These are phyloP conservation scores for Candida peoriensis DNA, from an alignment of 805 yeast genomes.

Conservation along the genomic window DNA sequence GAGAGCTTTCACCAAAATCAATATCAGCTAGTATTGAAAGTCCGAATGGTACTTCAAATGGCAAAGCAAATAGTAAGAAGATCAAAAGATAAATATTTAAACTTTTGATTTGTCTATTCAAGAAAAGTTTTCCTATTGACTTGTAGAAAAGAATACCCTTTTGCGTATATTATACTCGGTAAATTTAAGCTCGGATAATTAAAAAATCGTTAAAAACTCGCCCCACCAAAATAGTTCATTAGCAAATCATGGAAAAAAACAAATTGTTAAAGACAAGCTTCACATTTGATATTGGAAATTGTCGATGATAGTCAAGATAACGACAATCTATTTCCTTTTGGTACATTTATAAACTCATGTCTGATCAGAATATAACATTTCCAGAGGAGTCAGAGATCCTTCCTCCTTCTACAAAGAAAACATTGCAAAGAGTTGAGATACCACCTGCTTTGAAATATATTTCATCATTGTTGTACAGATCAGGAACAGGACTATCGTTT, in stretches of 20 bases:
- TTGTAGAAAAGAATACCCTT: no score
- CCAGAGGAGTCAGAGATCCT: conserved; percentile 17
- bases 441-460: conserved; percentile 24
- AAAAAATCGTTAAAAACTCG: no score
- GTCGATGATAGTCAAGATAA: no score
- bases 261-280: no score
- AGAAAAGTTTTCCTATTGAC: not conserved
- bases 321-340: not conserved
- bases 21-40: conserved; percentile 6
- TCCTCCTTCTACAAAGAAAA: conserved; percentile 5
- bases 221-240: no score
- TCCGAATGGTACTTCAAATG: conserved; percentile 7
- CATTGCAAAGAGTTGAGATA: conserved; percentile 1
- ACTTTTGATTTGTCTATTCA: not conserved
- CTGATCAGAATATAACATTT: conserved; percentile 12
- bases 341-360: not conserved
- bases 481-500: conserved; percentile 29
- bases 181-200: no score
- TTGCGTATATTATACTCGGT: no score
- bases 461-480: conserved; percentile 27
- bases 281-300: no score
- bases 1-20: conserved; percentile 22
- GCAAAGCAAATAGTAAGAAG: conserved; percentile 1
- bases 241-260: no score
- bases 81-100: not conserved